A percentile compares a stretch with the other conserved stretches of the same genome.
These are phyloP conservation scores for Tricholoma saponaceum DNA, from an alignment of 768 basidiomycete species.

Conservation along the genomic window DNA sequence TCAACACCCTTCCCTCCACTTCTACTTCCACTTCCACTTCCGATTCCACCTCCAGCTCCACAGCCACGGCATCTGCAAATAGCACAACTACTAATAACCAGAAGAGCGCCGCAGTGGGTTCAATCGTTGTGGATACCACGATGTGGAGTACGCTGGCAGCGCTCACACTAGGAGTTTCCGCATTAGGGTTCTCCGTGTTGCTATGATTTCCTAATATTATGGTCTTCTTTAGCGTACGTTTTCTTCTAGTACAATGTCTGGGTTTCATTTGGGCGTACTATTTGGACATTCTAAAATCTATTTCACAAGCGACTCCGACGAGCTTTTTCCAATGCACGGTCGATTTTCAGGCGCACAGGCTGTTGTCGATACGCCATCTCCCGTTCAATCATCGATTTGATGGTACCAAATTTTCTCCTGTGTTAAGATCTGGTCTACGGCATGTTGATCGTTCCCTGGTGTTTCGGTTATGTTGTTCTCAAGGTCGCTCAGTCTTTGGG, in stretches of 20 bases:
- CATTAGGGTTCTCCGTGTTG: constrained; percentile 11
- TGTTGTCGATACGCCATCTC: background rate
- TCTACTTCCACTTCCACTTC: no score
- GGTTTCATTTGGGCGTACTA: background rate
- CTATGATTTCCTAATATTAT: constrained; percentile 7
- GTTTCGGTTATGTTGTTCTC: background rate
- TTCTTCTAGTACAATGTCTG: background rate
- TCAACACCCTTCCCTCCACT: background rate
- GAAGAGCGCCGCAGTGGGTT: constrained; percentile 12
- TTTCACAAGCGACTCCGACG: background rate
- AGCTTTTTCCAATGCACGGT: no score
- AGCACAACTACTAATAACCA: constrained; percentile 6
- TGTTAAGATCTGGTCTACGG: background rate
- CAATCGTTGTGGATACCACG: constrained; percentile 10
- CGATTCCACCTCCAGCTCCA: background rate
- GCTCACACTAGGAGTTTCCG: constrained; percentile 12
- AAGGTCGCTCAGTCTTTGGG: background rate
- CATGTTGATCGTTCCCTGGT: background rate
- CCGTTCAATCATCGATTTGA: background rate
- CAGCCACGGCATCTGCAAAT: constrained; percentile 6
- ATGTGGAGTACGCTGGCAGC: constrained; percentile 20
- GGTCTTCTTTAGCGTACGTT: background rate
- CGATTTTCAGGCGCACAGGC: background rate
- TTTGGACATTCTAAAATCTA: background rate
- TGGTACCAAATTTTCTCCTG: background rate